A percentile compares a stretch with the other conserved stretches of the same genome.
These are phyloP conservation scores for Isatis lusitanica DNA, from an alignment of 441 rosid genomes.

Conservation along the genomic window DNA sequence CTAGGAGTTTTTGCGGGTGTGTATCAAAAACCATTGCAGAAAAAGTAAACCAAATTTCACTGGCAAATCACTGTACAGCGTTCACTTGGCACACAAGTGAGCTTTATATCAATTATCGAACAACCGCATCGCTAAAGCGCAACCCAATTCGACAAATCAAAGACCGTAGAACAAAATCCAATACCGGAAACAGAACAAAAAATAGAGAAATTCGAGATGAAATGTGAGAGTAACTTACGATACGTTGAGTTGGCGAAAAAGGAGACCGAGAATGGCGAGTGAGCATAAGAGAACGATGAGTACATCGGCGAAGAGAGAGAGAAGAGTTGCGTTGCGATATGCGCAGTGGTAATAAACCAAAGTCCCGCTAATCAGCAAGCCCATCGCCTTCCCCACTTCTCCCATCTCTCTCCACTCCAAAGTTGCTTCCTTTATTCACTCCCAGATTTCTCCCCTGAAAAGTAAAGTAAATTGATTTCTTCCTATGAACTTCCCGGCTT, in stretches of 20 bases:
- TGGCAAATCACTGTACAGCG: not conserved
- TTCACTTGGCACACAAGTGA: not conserved
- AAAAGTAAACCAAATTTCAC: constrained; percentile 7
- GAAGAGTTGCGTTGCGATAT: constrained; percentile 66
- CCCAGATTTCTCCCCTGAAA: constrained; percentile 3
- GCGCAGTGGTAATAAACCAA: constrained; percentile 91
- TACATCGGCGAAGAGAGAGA: constrained; percentile 82
- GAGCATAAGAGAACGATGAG: constrained; percentile 92
- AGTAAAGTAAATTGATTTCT: constrained; percentile 6
- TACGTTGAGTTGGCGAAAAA: constrained; percentile 86
- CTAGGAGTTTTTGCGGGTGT: no score
- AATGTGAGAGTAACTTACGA: constrained; percentile 45
- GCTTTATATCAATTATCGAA: not conserved
- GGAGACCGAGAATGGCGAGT: constrained; percentile 96
- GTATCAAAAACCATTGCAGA: no score
- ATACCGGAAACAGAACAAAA: not conserved
- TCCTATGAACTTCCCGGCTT: not conserved
- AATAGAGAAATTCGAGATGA: not conserved
- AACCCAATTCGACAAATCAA: not conserved
- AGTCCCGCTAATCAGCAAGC: constrained; percentile 71
- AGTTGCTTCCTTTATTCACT: not conserved
- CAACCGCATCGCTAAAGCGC: not conserved
- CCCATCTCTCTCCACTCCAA: constrained; percentile 31
- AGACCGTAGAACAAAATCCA: not conserved
- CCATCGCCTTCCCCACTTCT: constrained; percentile 72